Percentiles rank a stretch among this genome's conserved stretches.
Evolutionary conservation across 148 eudicot species (phyloP).

Genomic region (Camellia lanceoleosa): DNA sequence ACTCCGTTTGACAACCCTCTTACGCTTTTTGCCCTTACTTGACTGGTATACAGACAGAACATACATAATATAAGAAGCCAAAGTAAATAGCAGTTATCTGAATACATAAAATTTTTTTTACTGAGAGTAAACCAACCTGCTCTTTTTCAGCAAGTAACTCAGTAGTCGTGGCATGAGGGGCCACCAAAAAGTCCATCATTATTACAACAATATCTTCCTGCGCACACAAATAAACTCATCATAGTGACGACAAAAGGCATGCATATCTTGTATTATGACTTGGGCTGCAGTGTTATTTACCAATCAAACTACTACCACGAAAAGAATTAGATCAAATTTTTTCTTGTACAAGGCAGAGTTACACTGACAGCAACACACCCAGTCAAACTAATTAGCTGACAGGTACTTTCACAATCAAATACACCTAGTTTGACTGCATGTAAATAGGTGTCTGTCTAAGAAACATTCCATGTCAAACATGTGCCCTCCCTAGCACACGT

Average conservation of each 20-base stretch:
- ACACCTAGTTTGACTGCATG: neutral
- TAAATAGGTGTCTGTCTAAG: neutral
- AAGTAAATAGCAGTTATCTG: neutral
- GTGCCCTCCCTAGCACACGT: no score
- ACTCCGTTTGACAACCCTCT: slow-evolving; percentile 46
- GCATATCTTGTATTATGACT: neutral
- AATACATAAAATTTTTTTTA: neutral
- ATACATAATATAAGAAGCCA: slow-evolving; percentile 11
- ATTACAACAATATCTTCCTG: slow-evolving; percentile 83
- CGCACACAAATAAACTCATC: slow-evolving; percentile 5
- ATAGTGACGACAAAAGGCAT: slow-evolving; percentile 1
- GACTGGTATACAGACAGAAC: slow-evolving; percentile 22
- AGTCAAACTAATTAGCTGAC: neutral
- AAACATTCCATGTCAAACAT: no score
- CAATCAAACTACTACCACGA: neutral
- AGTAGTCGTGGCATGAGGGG: slow-evolving; percentile 80
- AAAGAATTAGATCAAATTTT: neutral
- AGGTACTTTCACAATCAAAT: neutral
- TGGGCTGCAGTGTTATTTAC: neutral
- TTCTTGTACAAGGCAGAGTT: neutral
- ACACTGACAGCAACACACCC: neutral
- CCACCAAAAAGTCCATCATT: slow-evolving; percentile 79
- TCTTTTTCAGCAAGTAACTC: slow-evolving; percentile 80
- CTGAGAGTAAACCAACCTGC: slow-evolving; percentile 47
- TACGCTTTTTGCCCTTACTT: slow-evolving; percentile 79